Base-by-base conservation (phyloP, 2,329 filamentous ascomycete genomes). In the Nakataea oryzae region DNA sequence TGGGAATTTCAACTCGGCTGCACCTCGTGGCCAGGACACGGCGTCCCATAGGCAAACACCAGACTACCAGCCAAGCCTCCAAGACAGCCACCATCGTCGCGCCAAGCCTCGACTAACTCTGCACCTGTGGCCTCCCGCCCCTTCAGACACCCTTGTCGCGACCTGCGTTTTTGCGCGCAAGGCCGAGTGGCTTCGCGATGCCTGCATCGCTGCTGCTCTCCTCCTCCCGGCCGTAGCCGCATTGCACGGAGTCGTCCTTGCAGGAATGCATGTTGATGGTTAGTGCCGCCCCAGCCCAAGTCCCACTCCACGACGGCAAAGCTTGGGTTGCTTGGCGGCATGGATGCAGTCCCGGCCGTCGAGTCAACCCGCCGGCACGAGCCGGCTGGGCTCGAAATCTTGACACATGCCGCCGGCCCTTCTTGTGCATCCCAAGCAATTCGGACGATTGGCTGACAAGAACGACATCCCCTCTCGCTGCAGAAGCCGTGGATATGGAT, bases 401-500 rank as follows among this genome's bases (percentile, higher is more conserved):
- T 41, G 34, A 41, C 21, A 17, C 41, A 50, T 50, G 24, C 21
- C 21, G 11, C 41, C 41, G 14, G 21, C 41, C 41, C 5, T 32
- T 50, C 41, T 50, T 24, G 17, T 12, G 21, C 14, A 14, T 41
- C 11, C 2, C 41, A 50, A 50, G 21, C 30, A 5, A 17, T n/a
- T 50, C 21, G 21, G 41, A 24, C 21, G 21, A 3, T n/a, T 50
- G 21, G 41, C 41, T 50, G 9, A 50, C 41, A 50, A 8, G 24
- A 7, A 17, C 21, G 41, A 50, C 41, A 8, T 9, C 41, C 21
- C 41, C 21, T n/a, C 4, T 47, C 41, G 41, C 21, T 50, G 28
- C 62, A 87, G 85, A 75, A 60, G 86, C 83, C 17, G 79, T 88
- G 17, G 86, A 89, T 67, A 83, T 89, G 80, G 86, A 89, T 66